Conservation (phyloP, 2,329 filamentous ascomycete genomes). For the Fusarium domesticum region DNA sequence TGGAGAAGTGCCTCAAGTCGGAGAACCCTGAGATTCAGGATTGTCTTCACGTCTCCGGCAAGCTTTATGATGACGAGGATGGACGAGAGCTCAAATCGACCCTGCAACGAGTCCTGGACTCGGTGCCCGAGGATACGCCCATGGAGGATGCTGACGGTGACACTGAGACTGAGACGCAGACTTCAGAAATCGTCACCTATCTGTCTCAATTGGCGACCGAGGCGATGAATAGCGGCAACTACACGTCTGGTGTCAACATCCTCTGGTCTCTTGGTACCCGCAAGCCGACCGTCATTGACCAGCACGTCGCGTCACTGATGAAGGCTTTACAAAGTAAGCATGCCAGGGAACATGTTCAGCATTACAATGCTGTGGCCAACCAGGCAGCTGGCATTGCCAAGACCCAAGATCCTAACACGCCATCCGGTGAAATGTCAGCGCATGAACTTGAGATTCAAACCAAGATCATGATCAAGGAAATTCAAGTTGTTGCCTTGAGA, state of each 20-base stretch:
- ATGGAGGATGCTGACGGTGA: conserved; percentile 80
- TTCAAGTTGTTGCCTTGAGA: conserved; percentile 85
- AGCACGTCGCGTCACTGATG: conserved; percentile 84
- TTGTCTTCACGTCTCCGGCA: conserved; percentile 74
- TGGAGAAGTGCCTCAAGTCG: conserved; percentile 84
- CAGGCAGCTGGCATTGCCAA: conserved; percentile 44
- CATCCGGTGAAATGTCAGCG: conserved; percentile 57
- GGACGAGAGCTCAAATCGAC: conserved; percentile 70
- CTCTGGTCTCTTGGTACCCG: conserved; percentile 87
- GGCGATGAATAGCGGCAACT: conserved; percentile 74
- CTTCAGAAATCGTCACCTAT: conserved; percentile 82
- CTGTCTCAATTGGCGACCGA: conserved; percentile 85
- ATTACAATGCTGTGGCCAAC: conserved; percentile 58
- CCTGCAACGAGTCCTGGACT: conserved; percentile 79
- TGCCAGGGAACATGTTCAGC: conserved; percentile 87
- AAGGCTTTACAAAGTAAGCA: conserved; percentile 90
- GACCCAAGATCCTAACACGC: conserved; percentile 53
- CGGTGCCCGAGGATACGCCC: conserved; percentile 72
- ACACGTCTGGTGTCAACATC: conserved; percentile 86
- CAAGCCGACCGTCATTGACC: conserved; percentile 82
- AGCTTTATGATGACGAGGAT: conserved; percentile 68
- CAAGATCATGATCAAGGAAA: conserved; percentile 87
- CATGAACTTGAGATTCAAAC: conserved; percentile 88
- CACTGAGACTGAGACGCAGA: conserved; percentile 74
- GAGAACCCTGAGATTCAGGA: conserved; percentile 93